Base-by-base conservation (phyloP, 73 alveolate genomes). In the Paramecium sexaurelia region DNA sequence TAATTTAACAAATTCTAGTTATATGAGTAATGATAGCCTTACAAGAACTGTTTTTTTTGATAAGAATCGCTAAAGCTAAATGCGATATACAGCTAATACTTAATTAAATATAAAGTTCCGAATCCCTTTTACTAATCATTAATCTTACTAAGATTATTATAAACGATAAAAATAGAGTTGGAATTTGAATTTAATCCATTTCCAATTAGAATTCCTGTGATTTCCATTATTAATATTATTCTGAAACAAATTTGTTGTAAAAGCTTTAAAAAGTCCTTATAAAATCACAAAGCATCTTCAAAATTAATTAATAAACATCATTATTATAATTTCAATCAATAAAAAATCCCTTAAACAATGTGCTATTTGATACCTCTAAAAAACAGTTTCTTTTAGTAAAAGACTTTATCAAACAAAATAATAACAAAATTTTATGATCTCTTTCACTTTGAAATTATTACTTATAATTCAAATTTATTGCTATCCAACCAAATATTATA, bases 141-240 rank as follows among this genome's bases (percentile, higher is more conserved):
- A 61, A 61, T 32, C 24, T 26, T 29, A 61, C 17, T 32, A 61
- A 61, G 43, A 61, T 61, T 29, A 32, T 32, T 26, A 61, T 29
- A 61, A 61, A 61, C 47, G 83, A 61, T 22, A 61, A 11, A 15
- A 61, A 61, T 22, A 29, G 83, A 26, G 43, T 32, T 29, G 83
- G 83, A 24, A 29, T 29, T 32, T 61, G 43, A 32, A 61, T 61
- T 29, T 26, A 5, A 11, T 61, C 83, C 45, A 61, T 29, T 15
- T 61, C 83, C 43, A 13, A 9, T 61, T 26, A 61, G 83, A 13
- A 61, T 32, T 61, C 83, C 26, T 61, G 17, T 24, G 7, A 26
- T 61, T 61, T 61, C 83, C 83, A 61, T 61, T 26, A 26, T 61
- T 61, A 61, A 61, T 61, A 61, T 61, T 61, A 61, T 29, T 61